Conservation (phyloP, 1,284 basidiomycete species). For the Fomitopsis betulina region DNA sequence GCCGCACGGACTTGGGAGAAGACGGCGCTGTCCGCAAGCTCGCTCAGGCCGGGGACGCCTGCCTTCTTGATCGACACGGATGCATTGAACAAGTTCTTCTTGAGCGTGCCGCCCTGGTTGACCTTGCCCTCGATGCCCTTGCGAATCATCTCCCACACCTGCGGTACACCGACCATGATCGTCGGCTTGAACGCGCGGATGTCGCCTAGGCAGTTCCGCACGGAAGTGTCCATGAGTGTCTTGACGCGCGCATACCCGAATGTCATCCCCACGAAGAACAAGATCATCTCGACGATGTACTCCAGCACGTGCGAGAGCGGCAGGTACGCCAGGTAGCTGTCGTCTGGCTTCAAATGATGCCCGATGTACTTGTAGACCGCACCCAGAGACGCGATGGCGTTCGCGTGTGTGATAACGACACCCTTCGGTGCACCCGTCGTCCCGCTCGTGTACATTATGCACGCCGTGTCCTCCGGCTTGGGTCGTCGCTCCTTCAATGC, state of each 20-base stretch:
- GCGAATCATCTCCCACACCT: slow-evolving; percentile 88
- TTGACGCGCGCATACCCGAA: slow-evolving; percentile 92
- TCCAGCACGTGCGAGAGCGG: slow-evolving; percentile 92
- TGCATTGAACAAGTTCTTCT: slow-evolving; percentile 71
- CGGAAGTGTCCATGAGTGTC: slow-evolving; percentile 91
- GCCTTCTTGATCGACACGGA: slow-evolving; percentile 68
- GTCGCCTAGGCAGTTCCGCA: slow-evolving; percentile 89
- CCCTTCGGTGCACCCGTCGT: slow-evolving; percentile 93
- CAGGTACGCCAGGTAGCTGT: slow-evolving; percentile 86
- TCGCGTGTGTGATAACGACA: slow-evolving; percentile 84
- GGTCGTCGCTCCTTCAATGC: slow-evolving; percentile 51
- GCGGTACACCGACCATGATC: slow-evolving; percentile 90
- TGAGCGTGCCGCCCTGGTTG: slow-evolving; percentile 60
- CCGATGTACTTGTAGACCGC: slow-evolving; percentile 75
- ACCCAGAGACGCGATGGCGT: slow-evolving; percentile 83
- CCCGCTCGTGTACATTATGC: slow-evolving; percentile 98
- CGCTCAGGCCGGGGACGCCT: slow-evolving; percentile 61
- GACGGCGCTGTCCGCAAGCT: slow-evolving; percentile 73
- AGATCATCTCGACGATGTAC: slow-evolving; percentile 74
- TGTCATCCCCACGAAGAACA: slow-evolving; percentile 67
- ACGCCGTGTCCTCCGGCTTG: slow-evolving; percentile 65
- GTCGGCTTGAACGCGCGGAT: slow-evolving; percentile 79
- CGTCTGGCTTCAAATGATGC: slow-evolving; percentile 66
- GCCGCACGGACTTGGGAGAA: slow-evolving; percentile 75
- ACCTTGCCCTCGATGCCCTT: slow-evolving; percentile 89